These are phyloP conservation scores for Gnaphalium uliginosum DNA, from an alignment of 129 eudicot genomes.

Conservation along the genomic window DNA sequence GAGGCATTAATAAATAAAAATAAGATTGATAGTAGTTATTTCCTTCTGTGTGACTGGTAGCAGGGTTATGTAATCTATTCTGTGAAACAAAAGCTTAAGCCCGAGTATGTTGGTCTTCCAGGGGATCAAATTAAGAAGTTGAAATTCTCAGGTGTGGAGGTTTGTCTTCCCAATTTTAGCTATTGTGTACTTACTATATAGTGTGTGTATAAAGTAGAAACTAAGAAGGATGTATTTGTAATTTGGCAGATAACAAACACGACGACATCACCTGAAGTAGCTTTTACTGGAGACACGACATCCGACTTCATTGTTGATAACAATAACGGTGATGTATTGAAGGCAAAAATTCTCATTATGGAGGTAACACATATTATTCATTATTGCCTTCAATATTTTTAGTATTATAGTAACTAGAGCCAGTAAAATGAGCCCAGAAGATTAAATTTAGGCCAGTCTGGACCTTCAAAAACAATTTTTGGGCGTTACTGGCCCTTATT, in stretches of 20 bases:
- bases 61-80: constrained; percentile 91
- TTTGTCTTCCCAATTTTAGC: constrained; percentile 39
- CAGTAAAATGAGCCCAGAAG: no score
- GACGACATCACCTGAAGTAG: constrained; percentile 78
- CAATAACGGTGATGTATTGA: constrained; percentile 64
- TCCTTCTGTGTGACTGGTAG: constrained; percentile 2
- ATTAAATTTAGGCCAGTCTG: no score
- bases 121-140: constrained; percentile 75
- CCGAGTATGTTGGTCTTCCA: constrained; percentile 69
- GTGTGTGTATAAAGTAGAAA: not conserved
- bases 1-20: not conserved
- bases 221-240: constrained; percentile 2
- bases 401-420: not conserved
- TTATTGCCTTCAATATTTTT: not conserved
- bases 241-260: constrained; percentile 67
- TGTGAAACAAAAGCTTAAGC: constrained; percentile 81
- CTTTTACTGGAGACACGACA: constrained; percentile 95
- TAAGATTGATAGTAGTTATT: not conserved
- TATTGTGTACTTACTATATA: not conserved
- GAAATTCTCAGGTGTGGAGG: constrained; percentile 94
- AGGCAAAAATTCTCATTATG: constrained; percentile 85
- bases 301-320: constrained; percentile 77
- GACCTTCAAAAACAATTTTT: no score
- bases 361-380: constrained; percentile 52
- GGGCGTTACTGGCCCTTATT: no score